Evolutionary conservation across 306 rosid species (phyloP).

Genomic region (Corylus avellana): DNA sequence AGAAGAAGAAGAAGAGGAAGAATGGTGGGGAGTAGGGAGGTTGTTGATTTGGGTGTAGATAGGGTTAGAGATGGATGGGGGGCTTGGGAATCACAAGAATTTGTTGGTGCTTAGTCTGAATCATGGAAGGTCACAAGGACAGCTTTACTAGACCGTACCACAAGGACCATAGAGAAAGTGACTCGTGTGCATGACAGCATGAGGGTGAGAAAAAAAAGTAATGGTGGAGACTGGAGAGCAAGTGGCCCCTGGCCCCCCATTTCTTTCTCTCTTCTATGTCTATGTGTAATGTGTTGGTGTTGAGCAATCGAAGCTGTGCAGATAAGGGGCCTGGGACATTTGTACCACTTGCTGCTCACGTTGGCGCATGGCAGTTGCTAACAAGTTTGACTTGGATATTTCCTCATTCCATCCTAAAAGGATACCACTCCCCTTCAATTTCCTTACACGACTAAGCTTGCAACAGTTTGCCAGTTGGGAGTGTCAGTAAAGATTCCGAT

Average conservation of each 20-base stretch:
- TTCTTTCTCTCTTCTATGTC: background rate
- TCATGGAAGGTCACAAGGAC: slow-evolving; percentile 29
- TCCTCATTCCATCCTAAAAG: background rate
- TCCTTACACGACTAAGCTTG: background rate
- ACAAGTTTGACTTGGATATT: background rate
- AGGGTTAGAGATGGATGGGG: background rate
- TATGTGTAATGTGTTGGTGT: background rate
- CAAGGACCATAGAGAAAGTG: slow-evolving; percentile 19
- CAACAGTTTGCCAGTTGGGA: too few relatives aligned
- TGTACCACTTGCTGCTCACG: background rate
- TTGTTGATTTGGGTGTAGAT: background rate
- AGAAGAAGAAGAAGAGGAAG: background rate
- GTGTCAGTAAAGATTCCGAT: too few relatives aligned
- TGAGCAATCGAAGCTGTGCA: background rate
- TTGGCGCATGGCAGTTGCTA: background rate
- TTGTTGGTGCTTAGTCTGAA: background rate
- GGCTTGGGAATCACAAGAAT: background rate
- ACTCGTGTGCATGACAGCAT: slow-evolving; percentile 12
- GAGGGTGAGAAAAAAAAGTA: slow-evolving; percentile 2
- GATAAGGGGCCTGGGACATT: slow-evolving; percentile 9
- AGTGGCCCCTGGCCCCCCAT: background rate
- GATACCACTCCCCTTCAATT: background rate
- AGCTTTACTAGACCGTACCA: slow-evolving; percentile 56
- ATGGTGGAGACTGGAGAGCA: slow-evolving; percentile 7
- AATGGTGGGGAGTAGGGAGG: background rate